Conservation (phyloP, 2,329 filamentous ascomycete genomes). For the Colletotrichum somersetense region DNA sequence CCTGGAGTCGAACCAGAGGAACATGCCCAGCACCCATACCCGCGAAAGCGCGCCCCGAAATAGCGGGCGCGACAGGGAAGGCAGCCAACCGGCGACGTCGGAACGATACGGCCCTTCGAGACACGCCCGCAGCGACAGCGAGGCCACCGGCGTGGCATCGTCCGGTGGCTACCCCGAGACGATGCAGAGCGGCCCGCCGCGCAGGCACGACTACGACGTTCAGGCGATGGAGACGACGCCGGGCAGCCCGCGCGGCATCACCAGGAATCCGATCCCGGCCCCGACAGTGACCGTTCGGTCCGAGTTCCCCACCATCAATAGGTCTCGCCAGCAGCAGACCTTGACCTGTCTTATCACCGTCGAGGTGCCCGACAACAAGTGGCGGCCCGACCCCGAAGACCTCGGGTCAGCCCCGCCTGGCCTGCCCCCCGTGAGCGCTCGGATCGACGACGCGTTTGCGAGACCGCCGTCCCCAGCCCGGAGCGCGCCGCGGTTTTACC, state of each 20-base stretch:
- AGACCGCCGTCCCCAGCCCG: constrained; percentile 71
- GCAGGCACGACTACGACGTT: constrained; percentile 93
- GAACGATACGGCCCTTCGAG: constrained; percentile 60
- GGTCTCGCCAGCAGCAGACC: constrained; percentile 93
- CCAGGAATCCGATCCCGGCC: constrained; percentile 88
- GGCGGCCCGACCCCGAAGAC: constrained; percentile 88
- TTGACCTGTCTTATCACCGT: constrained; percentile 94
- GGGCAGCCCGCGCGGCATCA: constrained; percentile 76
- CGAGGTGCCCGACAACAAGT: constrained; percentile 93
- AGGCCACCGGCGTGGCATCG: constrained; percentile 78
- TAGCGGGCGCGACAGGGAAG: constrained; percentile 58
- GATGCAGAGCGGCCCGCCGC: constrained; percentile 74
- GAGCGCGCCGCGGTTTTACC: constrained; percentile 71
- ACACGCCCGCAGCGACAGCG: constrained; percentile 84
- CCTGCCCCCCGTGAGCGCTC: constrained; percentile 54
- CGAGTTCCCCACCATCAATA: constrained; percentile 93
- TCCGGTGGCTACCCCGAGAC: constrained; percentile 85
- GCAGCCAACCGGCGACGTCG: constrained; percentile 60
- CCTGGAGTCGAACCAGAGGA: constrained; percentile 56
- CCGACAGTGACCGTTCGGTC: constrained; percentile 95
- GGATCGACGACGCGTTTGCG: constrained; percentile 67
- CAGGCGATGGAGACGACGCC: constrained; percentile 94
- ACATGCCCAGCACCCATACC: constrained; percentile 49
- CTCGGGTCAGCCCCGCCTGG: constrained; percentile 67
- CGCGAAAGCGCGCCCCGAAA: constrained; percentile 56